These are phyloP conservation scores for Carpinus viminea DNA, from an alignment of 306 rosid species.

Conservation along the genomic window DNA sequence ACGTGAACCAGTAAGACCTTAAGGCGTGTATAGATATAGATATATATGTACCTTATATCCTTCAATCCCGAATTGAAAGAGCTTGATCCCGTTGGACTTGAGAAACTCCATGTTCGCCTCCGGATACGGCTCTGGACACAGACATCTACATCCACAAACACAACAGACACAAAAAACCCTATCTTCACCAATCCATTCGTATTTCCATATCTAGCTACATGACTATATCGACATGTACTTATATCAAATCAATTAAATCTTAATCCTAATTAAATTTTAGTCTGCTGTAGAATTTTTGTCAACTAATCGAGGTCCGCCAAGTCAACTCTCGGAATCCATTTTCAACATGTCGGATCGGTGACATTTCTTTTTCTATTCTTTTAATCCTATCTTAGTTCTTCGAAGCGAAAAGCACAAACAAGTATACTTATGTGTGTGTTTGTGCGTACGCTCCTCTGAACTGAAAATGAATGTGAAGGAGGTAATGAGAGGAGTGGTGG, in stretches of 20 bases:
- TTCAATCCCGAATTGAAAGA: constrained; percentile 92
- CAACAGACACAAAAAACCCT: constrained; percentile 7
- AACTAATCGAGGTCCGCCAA: too few species aligned
- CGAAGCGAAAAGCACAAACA: not conserved
- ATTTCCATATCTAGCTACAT: not conserved
- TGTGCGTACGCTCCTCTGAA: not conserved
- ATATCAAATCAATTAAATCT: too few species aligned
- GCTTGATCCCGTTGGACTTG: constrained; percentile 78
- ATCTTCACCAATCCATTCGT: not conserved
- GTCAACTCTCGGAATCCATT: too few species aligned
- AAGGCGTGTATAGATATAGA: not conserved
- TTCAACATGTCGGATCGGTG: too few species aligned
- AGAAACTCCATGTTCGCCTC: constrained; percentile 81
- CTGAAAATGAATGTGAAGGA: not conserved
- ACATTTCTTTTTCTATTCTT: too few species aligned
- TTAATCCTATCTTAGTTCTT: too few species aligned
- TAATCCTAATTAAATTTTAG: too few species aligned
- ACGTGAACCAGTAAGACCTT: not conserved
- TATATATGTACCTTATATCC: constrained; percentile 67
- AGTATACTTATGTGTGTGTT: not conserved
- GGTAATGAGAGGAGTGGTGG: not conserved
- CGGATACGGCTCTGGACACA: constrained; percentile 95
- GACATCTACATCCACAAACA: constrained; percentile 54
- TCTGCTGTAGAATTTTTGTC: too few species aligned
- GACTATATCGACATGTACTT: not conserved